Evolutionary conservation across 2,329 filamentous ascomycete genomes (phyloP), one percentile per base, ranked within the genome.

Genomic region (Aschersonia sp.): DNA sequence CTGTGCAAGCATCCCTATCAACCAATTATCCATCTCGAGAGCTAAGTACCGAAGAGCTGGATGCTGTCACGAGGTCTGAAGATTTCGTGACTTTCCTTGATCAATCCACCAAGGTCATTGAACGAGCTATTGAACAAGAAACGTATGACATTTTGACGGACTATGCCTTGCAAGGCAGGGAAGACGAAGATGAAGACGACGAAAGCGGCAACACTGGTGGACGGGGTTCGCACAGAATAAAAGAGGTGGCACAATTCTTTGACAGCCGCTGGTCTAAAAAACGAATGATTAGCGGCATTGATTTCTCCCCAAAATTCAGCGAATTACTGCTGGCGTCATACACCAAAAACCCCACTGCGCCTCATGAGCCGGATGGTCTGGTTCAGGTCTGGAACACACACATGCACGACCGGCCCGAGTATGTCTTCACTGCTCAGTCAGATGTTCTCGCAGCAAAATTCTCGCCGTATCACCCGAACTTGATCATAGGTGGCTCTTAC

Each of bases 331-430:
- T 97, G 45, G 89, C 92, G 31, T 87, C 92, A 4, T 97, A 98
- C 65, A 98, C 92, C 48, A 98, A 97, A 68, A 96, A 96, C 61
- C 88, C 91, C 4, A 86, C 91, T 5, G 89, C 92, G 20, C 91
- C 91, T 31, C 88, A 95, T 59, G 89, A 96, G 55, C 89, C 89
- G 9, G 87, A 94, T 59, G 92, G 92, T 30, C 75, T 98, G 43
- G 83, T 98, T 32, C 89, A 96, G 63, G 84, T 98, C 35, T 98
- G 94, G 94, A 98, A 96, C 61, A 76, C 89, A 59, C 89, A 97
- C 64, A 82, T 97, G 63, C 89, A 94, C 57, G 87, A 92, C 56
- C 81, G 92, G 31, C 89, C 92, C 1, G 92, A 98, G 71, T 97
- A 95, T 65, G 83, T 94, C 50, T 96, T 98, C 64, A 89, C 95